phyloP scores from a whole-genome alignment of 352 stramenopile genomes.

The Pythium volutum region DNA sequence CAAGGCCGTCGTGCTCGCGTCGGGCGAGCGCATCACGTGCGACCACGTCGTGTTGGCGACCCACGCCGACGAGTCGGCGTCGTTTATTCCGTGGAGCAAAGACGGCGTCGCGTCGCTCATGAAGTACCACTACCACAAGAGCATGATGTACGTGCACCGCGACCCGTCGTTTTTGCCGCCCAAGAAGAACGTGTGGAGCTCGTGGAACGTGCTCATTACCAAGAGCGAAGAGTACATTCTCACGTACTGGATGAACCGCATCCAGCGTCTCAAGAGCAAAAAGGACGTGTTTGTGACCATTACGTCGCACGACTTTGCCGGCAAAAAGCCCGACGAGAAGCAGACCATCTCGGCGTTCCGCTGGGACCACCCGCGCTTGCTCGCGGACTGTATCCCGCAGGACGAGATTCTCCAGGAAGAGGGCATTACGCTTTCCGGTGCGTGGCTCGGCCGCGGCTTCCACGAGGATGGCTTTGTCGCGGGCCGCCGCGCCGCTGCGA shows the following conservation, averaged over 20 bases:
- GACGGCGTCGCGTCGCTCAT: constrained; percentile 64
- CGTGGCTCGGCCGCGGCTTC: constrained; percentile 82
- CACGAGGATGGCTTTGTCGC: constrained; percentile 86
- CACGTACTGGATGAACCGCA: constrained; percentile 90
- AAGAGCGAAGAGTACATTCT: constrained; percentile 82
- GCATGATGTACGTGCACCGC: constrained; percentile 86
- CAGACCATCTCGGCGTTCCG: constrained; percentile 72
- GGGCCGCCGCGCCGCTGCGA: constrained; percentile 71
- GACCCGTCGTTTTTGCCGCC: constrained; percentile 69
- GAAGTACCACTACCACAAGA: constrained; percentile 85
- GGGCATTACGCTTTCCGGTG: constrained; percentile 76
- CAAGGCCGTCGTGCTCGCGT: constrained; percentile 73
- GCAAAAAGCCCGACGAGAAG: constrained; percentile 46
- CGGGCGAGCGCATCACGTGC: constrained; percentile 73
- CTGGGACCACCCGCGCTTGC: constrained; percentile 81
- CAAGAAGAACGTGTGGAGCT: constrained; percentile 79
- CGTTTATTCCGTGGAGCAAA: constrained; percentile 71
- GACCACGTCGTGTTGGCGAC: constrained; percentile 84
- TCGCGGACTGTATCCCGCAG: constrained; percentile 83
- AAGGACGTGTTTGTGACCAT: constrained; percentile 88
- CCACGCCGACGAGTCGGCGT: constrained; percentile 74
- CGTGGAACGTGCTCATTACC: constrained; percentile 86
- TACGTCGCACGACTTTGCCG: constrained; percentile 70
- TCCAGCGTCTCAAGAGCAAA: constrained; percentile 83
- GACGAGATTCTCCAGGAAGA: constrained; percentile 85